Evolutionary conservation across 2,329 filamentous ascomycete species (phyloP), one percentile per base, ranked within the genome.

Genomic region (Sporothrix brasiliensis): DNA sequence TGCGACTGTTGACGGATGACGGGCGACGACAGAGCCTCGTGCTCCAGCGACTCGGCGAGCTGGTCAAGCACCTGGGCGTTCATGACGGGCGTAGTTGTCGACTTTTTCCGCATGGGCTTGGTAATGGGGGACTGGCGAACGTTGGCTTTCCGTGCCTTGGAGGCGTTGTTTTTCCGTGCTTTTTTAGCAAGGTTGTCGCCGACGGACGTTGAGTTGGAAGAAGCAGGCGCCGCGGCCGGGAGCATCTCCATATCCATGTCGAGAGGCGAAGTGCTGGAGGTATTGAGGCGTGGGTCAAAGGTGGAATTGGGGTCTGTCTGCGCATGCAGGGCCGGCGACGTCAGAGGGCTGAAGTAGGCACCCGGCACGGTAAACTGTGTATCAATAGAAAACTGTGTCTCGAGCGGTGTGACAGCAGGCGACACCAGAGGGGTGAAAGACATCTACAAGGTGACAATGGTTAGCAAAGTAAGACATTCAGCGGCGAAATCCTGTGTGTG

Each of bases 281-380:
- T 82, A 73, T 76, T 83, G 76, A 78, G 81, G 47, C 80, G 76
- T 70, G 82, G 79, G 67, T 87, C 81, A 72, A 85, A 84, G 67
- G 80, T 75, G 4, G 82, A 78, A 19, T 79, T 78, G 34, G 81
- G 76, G 69, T 89, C 87, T 72, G 83, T 87, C 77, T 93, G 91
- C 1, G 91, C 91, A 78, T 92, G 90, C 21, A 95, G 82, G 3
- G 92, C 91, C 1, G 92, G 92, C 19, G 92, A 95, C 5, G 91
- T 93, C 65, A 95, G 83, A 11, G 92, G 92, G 77, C 92, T 95
- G 78, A 95, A 94, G 80, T 93, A 94, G 47, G 91, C 87, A 49
- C 87, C 87, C 0, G 90, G 89, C 3, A 92, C 84, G 6, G 86
- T 85, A 75, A 88, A 92, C 63, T 82, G 81, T 44, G 80, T 80